These are phyloP conservation scores for Ophiostoma fasciatum DNA, from an alignment of 2,329 filamentous ascomycete genomes.

Conservation along the genomic window DNA sequence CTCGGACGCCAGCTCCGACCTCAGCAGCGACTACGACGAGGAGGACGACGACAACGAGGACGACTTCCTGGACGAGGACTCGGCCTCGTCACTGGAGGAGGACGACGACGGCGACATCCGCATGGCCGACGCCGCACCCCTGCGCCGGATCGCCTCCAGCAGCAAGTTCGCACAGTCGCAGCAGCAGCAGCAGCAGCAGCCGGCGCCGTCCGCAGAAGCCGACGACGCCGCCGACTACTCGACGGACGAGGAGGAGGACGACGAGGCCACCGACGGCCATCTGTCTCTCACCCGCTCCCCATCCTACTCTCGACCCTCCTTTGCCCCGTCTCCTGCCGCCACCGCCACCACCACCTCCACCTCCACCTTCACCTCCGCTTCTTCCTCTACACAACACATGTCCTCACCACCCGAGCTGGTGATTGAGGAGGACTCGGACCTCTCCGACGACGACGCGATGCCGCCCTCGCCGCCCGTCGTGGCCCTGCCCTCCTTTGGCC, in stretches of 20 bases:
- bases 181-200: too few species aligned
- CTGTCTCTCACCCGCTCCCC: conserved; percentile 55
- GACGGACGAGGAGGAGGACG: conserved; percentile 26
- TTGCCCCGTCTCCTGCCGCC: conserved; percentile 24
- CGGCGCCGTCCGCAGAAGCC: too few species aligned
- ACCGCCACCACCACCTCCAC: too few species aligned
- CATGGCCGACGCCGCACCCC: conserved; percentile 33
- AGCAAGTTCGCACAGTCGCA: too few species aligned
- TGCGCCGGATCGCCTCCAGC: conserved; percentile 30
- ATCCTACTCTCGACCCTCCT: too few species aligned
- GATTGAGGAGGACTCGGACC: conserved; percentile 45
- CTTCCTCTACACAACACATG: too few species aligned
- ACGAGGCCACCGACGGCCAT: conserved; percentile 49
- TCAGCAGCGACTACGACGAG: conserved; percentile 33
- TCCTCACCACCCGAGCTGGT: conserved; percentile 50
- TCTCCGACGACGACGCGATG: conserved; percentile 58
- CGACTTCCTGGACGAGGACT: too few species aligned
- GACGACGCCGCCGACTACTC: conserved; percentile 11
- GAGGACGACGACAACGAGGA: conserved; percentile 38
- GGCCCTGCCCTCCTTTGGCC: conserved; percentile 42
- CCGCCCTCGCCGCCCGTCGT: conserved; percentile 52
- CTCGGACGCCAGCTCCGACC: conserved; percentile 36
- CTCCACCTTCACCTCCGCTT: background rate
- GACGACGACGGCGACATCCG: conserved; percentile 42
- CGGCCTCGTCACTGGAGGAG: too few species aligned